Percentiles rank a stretch among this genome's conserved stretches.
These are phyloP conservation scores for Xerocomus minutiporus DNA, from an alignment of 1,284 basidiomycete species.

Conservation along the genomic window DNA sequence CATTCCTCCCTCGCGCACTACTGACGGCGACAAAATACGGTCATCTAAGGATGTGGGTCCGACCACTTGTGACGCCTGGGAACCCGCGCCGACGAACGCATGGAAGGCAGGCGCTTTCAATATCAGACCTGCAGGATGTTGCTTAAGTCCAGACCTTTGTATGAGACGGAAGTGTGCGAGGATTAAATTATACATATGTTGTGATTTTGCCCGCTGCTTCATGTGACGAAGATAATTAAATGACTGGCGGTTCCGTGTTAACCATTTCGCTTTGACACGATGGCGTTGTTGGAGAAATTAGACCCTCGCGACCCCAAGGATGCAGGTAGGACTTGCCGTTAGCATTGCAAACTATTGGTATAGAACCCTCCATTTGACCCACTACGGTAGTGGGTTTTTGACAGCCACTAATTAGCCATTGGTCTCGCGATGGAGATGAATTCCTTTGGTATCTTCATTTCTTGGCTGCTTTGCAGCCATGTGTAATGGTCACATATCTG, in stretches of 20 bases:
- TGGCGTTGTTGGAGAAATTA: neutral
- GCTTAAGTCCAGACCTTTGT: conserved; percentile 10
- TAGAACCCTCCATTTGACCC: too few relatives aligned
- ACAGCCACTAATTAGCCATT: too few relatives aligned
- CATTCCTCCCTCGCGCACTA: conserved; percentile 72
- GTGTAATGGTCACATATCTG: neutral
- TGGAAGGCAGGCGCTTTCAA: conserved; percentile 30
- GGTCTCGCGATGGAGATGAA: too few relatives aligned
- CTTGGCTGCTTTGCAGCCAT: neutral
- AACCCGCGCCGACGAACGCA: conserved; percentile 29
- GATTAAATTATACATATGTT: conserved; percentile 23
- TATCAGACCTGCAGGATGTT: conserved; percentile 31
- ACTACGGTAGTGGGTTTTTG: too few relatives aligned
- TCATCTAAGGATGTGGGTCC: conserved; percentile 77
- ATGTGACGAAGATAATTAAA: neutral
- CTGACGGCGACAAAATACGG: conserved; percentile 72
- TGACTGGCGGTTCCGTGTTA: neutral
- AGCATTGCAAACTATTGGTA: too few relatives aligned
- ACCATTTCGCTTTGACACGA: neutral
- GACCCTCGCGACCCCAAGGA: neutral
- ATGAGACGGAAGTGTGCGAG: neutral
- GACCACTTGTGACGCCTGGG: conserved; percentile 55
- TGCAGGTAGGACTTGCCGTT: too few relatives aligned
- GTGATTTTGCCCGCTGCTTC: neutral
- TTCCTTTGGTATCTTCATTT: too few relatives aligned